Evolutionary conservation across 1,284 basidiomycete genomes (phyloP).

Genomic region (Sporisorium scitamineum): DNA sequence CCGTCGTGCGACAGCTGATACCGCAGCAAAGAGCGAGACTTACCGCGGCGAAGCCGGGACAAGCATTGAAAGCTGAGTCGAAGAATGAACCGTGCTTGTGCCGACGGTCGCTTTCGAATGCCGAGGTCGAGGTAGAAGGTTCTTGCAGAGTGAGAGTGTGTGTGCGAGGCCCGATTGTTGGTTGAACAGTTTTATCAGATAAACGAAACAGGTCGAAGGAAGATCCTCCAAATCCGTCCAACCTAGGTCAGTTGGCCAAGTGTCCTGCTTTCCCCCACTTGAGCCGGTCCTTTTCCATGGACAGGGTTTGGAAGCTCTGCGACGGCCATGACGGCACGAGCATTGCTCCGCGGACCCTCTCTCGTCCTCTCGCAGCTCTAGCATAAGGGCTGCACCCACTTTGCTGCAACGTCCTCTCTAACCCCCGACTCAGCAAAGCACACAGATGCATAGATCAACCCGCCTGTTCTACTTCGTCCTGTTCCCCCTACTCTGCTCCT

Average conservation of each 20-base stretch:
- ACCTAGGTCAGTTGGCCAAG: neutral
- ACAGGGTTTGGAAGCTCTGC: too few relatives aligned
- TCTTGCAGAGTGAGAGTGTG: neutral
- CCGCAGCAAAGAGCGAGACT: too few relatives aligned
- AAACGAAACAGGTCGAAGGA: neutral
- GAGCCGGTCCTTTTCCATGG: too few relatives aligned
- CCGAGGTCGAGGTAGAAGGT: too few relatives aligned
- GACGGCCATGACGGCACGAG: too few relatives aligned
- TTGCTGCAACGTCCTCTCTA: too few relatives aligned
- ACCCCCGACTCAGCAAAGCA: neutral
- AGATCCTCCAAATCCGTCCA: neutral
- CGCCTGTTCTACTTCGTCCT: neutral
- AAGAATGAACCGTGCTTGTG: too few relatives aligned
- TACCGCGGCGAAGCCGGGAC: too few relatives aligned
- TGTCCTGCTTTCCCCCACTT: neutral
- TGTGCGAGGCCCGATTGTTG: neutral
- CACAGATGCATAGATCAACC: neutral
- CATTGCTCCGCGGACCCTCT: neutral
- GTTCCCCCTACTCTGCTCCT: slow-evolving; percentile 1
- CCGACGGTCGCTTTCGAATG: too few relatives aligned
- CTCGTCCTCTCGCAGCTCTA: too few relatives aligned
- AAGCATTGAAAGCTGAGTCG: too few relatives aligned
- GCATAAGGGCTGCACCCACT: neutral
- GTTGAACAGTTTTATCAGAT: neutral
- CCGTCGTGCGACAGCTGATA: too few relatives aligned